Evolutionary conservation across 176 grass and related monocot genomes (phyloP).

Genomic region (Zoysia japonica): DNA sequence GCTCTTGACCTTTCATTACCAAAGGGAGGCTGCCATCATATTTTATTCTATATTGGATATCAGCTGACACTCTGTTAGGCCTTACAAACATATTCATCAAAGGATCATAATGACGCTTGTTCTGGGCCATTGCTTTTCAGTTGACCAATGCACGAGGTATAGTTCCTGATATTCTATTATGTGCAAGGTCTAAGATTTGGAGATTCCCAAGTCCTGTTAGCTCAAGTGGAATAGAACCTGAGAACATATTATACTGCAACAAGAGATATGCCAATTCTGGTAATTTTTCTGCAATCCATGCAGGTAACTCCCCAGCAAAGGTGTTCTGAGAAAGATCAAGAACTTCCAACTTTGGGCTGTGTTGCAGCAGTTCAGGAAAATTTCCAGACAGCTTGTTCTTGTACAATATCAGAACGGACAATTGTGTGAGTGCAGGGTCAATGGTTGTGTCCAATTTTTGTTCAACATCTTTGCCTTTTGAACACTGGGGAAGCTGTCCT

Average conservation of each 20-base stretch:
- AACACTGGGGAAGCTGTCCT: constrained; percentile 15
- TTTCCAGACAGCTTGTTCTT: constrained; percentile 23
- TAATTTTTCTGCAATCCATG: constrained; percentile 23
- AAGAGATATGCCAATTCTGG: background rate
- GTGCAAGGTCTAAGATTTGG: constrained; percentile 1
- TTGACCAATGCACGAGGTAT: background rate
- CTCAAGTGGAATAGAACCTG: constrained; percentile 25
- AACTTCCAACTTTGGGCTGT: background rate
- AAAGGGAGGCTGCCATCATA: background rate
- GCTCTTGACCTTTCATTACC: constrained; percentile 23
- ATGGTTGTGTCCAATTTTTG: background rate
- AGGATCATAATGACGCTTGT: background rate
- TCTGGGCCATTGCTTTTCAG: constrained; percentile 13
- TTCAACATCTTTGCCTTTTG: too few species aligned
- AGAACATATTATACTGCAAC: constrained; percentile 25
- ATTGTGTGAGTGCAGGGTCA: background rate
- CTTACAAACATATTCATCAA: background rate
- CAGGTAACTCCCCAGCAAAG: constrained; percentile 18
- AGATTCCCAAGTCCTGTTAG: constrained; percentile 5
- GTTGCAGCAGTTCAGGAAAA: background rate
- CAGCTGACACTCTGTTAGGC: background rate
- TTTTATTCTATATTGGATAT: background rate
- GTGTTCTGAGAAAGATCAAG: constrained; percentile 24
- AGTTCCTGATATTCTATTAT: constrained; percentile 8
- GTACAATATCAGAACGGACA: background rate